Evolutionary conservation across 1,284 basidiomycete genomes (phyloP).

Genomic region (Pterulicium gracile): DNA sequence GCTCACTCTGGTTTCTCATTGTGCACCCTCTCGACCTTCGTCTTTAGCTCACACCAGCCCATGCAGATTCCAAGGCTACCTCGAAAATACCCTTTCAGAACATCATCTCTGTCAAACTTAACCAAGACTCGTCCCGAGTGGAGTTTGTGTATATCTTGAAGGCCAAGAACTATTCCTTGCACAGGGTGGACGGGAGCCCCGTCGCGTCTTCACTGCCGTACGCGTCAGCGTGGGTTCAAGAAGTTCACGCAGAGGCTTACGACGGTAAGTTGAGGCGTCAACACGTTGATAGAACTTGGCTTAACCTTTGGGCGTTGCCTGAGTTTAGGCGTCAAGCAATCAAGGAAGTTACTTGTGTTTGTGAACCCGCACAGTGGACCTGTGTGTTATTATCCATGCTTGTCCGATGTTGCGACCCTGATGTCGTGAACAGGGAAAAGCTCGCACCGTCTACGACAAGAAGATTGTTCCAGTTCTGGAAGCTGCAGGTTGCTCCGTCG

Average conservation of each 20-base stretch:
- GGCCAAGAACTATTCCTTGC: constrained; percentile 27
- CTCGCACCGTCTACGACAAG: constrained; percentile 45
- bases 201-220: constrained; percentile 10
- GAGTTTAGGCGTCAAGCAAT: constrained; percentile 41
- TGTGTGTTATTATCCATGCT: constrained; percentile 26
- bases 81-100: constrained; percentile 28
- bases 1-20: no score
- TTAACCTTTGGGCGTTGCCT: no score
- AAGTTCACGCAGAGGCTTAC: constrained; percentile 17
- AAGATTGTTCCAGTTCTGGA: constrained; percentile 73
- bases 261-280: constrained; percentile 13
- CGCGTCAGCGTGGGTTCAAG: not conserved
- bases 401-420: constrained; percentile 1
- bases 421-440: constrained; percentile 52
- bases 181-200: constrained; percentile 32
- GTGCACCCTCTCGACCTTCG: no score
- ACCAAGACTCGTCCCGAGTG: constrained; percentile 22
- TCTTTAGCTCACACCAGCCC: no score
- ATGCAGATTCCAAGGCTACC: constrained; percentile 11
- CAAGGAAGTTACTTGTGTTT: constrained; percentile 37
- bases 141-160: constrained; percentile 39
- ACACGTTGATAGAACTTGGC: no score
- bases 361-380: constrained; percentile 83
- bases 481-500: constrained; percentile 63
- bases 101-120: constrained; percentile 38